Conservation (phyloP, 345 rosid genomes). For the Salix exigua region DNA sequence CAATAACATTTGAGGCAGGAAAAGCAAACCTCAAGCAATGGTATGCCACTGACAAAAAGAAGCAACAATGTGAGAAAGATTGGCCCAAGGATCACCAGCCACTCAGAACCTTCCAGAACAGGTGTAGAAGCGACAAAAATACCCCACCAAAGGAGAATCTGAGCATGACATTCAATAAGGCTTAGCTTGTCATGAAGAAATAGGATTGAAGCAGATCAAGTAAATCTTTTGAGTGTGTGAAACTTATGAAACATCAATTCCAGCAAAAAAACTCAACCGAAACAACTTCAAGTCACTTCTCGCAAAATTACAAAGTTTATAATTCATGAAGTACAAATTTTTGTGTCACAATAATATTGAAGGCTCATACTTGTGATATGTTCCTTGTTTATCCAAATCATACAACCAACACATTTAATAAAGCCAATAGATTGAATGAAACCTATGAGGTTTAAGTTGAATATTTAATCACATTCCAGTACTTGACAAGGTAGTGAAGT, state of each 20-base stretch:
- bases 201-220: background rate
- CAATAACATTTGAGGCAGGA: background rate
- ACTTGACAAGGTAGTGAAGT: background rate
- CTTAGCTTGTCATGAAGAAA: background rate
- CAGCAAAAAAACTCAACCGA: background rate
- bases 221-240: background rate
- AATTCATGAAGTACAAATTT: background rate
- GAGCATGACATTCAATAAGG: conserved; percentile 15
- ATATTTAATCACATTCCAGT: background rate
- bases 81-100: conserved; percentile 83
- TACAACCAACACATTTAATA: background rate
- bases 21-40: conserved; percentile 78
- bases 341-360: background rate
- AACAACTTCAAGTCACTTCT: background rate
- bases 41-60: conserved; percentile 83
- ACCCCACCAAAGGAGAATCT: conserved; percentile 96
- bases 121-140: conserved; percentile 71
- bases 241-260: background rate
- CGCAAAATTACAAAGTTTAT: background rate
- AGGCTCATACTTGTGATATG: background rate
- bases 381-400: background rate
- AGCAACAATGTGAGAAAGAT: conserved; percentile 75
- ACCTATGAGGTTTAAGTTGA: background rate
- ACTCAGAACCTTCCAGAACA: conserved; percentile 68
- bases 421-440: background rate